Conservation (phyloP, 2,329 filamentous ascomycete species). For the Fusarium staphyleae region DNA sequence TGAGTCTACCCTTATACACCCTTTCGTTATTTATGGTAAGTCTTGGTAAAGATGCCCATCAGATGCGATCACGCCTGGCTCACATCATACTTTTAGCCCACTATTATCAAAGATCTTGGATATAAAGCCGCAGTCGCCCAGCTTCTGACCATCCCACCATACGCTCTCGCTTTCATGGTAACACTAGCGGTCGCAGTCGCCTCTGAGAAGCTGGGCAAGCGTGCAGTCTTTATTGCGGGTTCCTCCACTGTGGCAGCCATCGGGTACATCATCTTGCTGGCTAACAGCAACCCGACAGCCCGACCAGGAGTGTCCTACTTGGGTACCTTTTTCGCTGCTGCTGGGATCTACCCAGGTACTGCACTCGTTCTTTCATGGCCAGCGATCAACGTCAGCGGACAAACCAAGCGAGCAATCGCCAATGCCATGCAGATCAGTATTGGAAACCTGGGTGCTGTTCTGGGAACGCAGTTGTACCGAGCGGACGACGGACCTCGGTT, state of each 20-base stretch:
- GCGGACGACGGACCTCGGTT: conserved; percentile 65
- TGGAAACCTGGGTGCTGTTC: conserved; percentile 71
- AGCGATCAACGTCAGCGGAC: conserved; percentile 73
- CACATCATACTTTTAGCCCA: conserved; percentile 46
- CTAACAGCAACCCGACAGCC: conserved; percentile 53
- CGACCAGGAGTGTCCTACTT: conserved; percentile 65
- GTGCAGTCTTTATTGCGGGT: conserved; percentile 69
- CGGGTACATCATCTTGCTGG: conserved; percentile 68
- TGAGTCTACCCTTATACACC: conserved; percentile 69
- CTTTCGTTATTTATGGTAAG: conserved; percentile 61
- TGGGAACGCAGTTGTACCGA: conserved; percentile 75
- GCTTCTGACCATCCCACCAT: conserved; percentile 69
- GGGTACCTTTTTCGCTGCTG: conserved; percentile 69
- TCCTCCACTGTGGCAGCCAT: conserved; percentile 64
- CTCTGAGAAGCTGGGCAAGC: conserved; percentile 63
- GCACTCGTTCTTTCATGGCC: conserved; percentile 73
- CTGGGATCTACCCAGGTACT: conserved; percentile 71
- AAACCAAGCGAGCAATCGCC: conserved; percentile 72
- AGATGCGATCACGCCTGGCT: accelerated
- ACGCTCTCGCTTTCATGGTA: conserved; percentile 66
- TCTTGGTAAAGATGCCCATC: not conserved
- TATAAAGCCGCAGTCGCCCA: conserved; percentile 62
- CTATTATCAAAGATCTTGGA: conserved; percentile 62
- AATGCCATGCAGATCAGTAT: conserved; percentile 77
- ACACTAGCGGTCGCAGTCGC: conserved; percentile 65